Base-by-base conservation (phyloP, 2,329 filamentous ascomycete species). In the Exophiala bonariae region DNA sequence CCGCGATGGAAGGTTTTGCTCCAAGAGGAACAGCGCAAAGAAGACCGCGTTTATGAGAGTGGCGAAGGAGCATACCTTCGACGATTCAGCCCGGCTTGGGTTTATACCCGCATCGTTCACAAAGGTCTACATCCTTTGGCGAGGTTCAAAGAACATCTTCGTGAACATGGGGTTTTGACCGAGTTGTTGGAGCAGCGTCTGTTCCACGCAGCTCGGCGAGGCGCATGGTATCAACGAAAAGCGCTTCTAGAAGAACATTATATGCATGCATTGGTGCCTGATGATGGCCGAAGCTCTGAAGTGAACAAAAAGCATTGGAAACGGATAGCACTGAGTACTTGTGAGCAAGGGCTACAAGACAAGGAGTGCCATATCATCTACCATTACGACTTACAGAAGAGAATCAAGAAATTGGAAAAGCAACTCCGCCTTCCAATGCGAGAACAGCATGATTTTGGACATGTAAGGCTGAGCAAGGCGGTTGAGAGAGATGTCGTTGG, bases 191-290 rank as follows among this genome's bases (percentile, higher is more conserved):
- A 71, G 3, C 93, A 99, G 63, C 80, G 80, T 3, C 76, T 96
- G 0, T 97, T 97, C 60, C 91, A 97, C 60, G 77, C 87, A 34
- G 82, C 90, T 1, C 81, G 91, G 20, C 81, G 93, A 33, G 93
- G 93, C 0, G 82, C 84, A 1, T 99, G 93, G 93, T 97, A 97
- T 64, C 91, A 96, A 63, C 87, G 93, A 16, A 96, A 95, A 68
- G 93, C 92, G 1, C 73, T 99, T 1, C 68, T 99, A 2, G 93
- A 99, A 70, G 93, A 99, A 65, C 90, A 95, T 63, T 97, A 99
- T 66, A 91, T 97, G 87, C 78, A 83, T 61, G 73, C 77, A 3
- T 63, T 87, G 4, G 76, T 73, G 22, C 71, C 78, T 0, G 66
- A 66, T 2, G 69, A 71, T 3, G 73, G 68, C 20, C 71, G 74